A percentile compares a stretch with the other conserved stretches of the same genome.
These are phyloP conservation scores for Lipomyces orientalis DNA, from an alignment of 805 yeast species.

Conservation along the genomic window DNA sequence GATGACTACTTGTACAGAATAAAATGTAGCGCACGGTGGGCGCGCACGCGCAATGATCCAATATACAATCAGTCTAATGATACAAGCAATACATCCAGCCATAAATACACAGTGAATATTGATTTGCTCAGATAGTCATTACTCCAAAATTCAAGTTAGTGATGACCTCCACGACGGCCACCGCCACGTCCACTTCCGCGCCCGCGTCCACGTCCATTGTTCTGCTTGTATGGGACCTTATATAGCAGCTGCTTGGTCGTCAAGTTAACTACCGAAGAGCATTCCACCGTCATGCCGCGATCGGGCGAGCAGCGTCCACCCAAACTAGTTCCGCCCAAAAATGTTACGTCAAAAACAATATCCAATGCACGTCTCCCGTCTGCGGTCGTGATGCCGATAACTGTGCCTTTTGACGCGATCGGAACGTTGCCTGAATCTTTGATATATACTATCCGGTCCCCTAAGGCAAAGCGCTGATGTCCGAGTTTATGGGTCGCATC, in stretches of 20 bases:
- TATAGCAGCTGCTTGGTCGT: slow-evolving; percentile 60
- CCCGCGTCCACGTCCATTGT: background rate
- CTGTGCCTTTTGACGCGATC: slow-evolving; percentile 85
- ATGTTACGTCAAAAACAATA: slow-evolving; percentile 80
- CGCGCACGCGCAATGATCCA: background rate
- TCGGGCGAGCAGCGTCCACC: slow-evolving; percentile 77
- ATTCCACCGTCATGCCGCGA: slow-evolving; percentile 84
- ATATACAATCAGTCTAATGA: background rate
- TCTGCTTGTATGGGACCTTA: background rate
- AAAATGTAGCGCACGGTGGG: background rate
- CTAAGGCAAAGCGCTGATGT: slow-evolving; percentile 77
- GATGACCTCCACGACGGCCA: slow-evolving; percentile 38
- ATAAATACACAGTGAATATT: background rate
- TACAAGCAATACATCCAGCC: background rate
- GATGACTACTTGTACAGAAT: background rate
- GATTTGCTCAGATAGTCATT: background rate
- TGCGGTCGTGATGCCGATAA: slow-evolving; percentile 53
- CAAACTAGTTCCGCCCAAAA: slow-evolving; percentile 81
- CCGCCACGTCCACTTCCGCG: slow-evolving; percentile 7
- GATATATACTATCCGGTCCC: slow-evolving; percentile 87
- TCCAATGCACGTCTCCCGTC: slow-evolving; percentile 52
- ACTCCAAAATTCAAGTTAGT: background rate
- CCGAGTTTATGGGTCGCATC: slow-evolving; percentile 73
- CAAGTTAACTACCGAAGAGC: slow-evolving; percentile 79
- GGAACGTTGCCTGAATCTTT: slow-evolving; percentile 91